Evolutionary conservation across 306 rosid species (phyloP).

Genomic region (Prunus salicina): DNA sequence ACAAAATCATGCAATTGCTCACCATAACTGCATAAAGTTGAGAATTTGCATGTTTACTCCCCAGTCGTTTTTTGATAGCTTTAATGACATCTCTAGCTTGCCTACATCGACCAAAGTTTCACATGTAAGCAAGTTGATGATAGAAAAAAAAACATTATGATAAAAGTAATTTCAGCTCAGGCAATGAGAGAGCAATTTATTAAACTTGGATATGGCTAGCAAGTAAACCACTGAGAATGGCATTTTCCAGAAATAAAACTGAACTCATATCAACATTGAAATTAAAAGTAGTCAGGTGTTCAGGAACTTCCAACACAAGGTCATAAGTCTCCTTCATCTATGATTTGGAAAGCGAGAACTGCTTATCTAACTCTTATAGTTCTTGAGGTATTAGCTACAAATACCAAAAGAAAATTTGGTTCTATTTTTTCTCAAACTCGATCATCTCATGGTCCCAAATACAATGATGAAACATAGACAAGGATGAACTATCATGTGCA

Average conservation of each 20-base stretch:
- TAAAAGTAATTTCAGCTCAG: conserved; percentile 3
- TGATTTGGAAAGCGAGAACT: not conserved
- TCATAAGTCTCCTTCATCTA: not conserved
- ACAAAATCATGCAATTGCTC: conserved; percentile 30
- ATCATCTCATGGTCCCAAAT: not conserved
- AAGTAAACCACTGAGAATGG: not conserved
- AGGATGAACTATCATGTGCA: not conserved
- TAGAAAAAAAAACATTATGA: conserved; percentile 4
- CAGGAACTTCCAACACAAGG: not conserved
- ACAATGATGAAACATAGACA: not conserved
- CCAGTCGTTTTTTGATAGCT: conserved; percentile 76
- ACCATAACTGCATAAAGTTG: conserved; percentile 85
- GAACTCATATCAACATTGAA: not conserved
- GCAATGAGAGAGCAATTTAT: not conserved
- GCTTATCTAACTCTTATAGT: not conserved
- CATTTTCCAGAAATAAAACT: not conserved
- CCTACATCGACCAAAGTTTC: conserved; percentile 38
- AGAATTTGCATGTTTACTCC: conserved; percentile 63
- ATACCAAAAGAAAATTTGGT: not conserved
- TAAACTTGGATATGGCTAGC: not conserved
- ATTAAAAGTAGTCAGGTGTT: not conserved
- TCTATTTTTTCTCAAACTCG: not conserved
- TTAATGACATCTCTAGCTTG: conserved; percentile 74
- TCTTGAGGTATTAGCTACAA: not conserved
- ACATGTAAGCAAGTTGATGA: conserved; percentile 6